Percentiles rank a stretch among this genome's conserved stretches.
These are phyloP conservation scores for Saccharomycopsis babjevae DNA, from an alignment of 805 yeast species.

Conservation along the genomic window DNA sequence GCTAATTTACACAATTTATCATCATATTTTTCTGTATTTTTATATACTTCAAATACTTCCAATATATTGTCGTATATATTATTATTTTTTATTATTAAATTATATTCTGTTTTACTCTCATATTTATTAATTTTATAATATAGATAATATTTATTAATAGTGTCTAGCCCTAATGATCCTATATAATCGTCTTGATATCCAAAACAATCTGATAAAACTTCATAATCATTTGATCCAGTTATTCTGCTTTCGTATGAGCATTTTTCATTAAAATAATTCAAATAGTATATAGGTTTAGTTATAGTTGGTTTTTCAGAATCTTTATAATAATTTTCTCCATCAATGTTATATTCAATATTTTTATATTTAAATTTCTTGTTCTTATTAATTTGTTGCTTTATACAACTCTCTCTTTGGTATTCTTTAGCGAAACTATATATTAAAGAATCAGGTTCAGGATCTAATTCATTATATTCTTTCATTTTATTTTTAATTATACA, in stretches of 20 bases:
- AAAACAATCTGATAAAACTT: not conserved
- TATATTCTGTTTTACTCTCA: no score
- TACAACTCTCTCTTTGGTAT: not conserved
- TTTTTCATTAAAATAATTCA: not conserved
- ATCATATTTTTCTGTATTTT: no score
- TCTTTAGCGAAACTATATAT: not conserved
- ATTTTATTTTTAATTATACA: not conserved
- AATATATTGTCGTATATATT: no score
- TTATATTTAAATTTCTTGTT: no score
- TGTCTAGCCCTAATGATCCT: no score
- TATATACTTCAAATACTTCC: no score
- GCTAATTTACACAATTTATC: no score
- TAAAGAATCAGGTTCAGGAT: not conserved
- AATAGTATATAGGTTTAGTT: not conserved
- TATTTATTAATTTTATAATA: no score
- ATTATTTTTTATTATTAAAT: no score
- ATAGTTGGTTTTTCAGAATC: not conserved
- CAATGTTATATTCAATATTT: not conserved
- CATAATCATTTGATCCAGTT: not conserved
- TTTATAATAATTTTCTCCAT: not conserved
- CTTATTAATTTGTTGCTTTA: not conserved
- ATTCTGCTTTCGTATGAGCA: not conserved
- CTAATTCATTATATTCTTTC: not conserved
- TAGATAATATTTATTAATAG: no score
- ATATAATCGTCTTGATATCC: no score